Conservation (phyloP, 2,329 filamentous ascomycete species). For the Exophiala mesophila region DNA sequence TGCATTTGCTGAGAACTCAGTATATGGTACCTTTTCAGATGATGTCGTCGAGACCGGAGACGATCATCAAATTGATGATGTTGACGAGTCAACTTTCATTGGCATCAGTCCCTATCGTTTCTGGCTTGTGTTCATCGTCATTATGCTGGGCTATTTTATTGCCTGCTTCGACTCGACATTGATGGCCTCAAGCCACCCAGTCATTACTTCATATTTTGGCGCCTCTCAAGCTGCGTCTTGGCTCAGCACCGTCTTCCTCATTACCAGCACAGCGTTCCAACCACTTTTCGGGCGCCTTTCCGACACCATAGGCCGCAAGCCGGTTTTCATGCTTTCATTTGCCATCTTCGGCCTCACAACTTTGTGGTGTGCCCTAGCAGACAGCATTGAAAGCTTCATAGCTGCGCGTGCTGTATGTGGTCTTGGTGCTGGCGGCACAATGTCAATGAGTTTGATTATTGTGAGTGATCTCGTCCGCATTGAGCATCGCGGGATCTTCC, state of each 20-base stretch:
- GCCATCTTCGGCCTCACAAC: constrained; percentile 61
- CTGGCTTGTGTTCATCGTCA: constrained; percentile 58
- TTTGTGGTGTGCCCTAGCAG: constrained; percentile 56
- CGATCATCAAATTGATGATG: neutral
- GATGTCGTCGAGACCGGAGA: neutral
- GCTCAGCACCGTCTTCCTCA: constrained; percentile 72
- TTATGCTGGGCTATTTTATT: constrained; percentile 53
- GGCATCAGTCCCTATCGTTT: constrained; percentile 40
- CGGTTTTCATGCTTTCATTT: constrained; percentile 61
- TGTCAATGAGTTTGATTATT: constrained; percentile 66
- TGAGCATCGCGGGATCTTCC: constrained; percentile 66
- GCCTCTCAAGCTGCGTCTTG: constrained; percentile 74
- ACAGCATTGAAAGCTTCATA: constrained; percentile 61
- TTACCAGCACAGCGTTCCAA: constrained; percentile 74
- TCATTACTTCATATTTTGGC: constrained; percentile 74
- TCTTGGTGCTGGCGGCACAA: constrained; percentile 65
- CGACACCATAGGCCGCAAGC: constrained; percentile 59
- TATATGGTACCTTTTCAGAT: constrained; percentile 10
- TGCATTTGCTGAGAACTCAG: neutral
- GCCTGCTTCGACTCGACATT: constrained; percentile 69
- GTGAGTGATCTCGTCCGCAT: constrained; percentile 54
- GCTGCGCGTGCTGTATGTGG: constrained; percentile 57
- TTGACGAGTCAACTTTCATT: constrained; percentile 14
- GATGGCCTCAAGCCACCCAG: constrained; percentile 75
- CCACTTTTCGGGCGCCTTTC: constrained; percentile 67